phyloP scores from a whole-genome alignment of 352 stramenopile species.

The Globisporangium yorkense region DNA sequence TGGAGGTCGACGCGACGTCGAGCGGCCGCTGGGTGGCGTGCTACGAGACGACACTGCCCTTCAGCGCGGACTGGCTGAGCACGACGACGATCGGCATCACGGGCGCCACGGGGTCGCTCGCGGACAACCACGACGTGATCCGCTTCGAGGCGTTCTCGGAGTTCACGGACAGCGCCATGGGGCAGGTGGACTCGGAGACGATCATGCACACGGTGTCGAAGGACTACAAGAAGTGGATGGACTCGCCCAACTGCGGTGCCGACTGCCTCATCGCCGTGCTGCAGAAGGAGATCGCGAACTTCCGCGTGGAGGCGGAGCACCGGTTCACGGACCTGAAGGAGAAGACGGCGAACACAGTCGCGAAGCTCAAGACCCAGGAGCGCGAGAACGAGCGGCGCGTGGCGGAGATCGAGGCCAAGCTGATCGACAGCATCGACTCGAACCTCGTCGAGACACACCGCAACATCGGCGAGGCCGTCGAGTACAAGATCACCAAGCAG shows the following conservation, averaged over 20 bases:
- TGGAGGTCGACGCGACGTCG: constrained; percentile 64
- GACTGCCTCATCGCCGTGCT: constrained; percentile 76
- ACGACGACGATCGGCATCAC: constrained; percentile 68
- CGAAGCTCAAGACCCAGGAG: constrained; percentile 72
- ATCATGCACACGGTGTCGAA: constrained; percentile 80
- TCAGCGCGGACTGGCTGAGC: constrained; percentile 55
- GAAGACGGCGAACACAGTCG: constrained; percentile 78
- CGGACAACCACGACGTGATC: constrained; percentile 85
- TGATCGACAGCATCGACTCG: constrained; percentile 55
- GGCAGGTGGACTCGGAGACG: constrained; percentile 51
- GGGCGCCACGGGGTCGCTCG: constrained; percentile 64
- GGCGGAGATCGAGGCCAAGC: constrained; percentile 58
- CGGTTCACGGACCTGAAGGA: constrained; percentile 81
- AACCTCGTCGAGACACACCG: constrained; percentile 55
- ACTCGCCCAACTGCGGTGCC: constrained; percentile 67
- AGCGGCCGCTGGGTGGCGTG: constrained; percentile 62
- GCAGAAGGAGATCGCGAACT: constrained; percentile 75
- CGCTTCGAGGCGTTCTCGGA: constrained; percentile 69
- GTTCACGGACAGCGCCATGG: constrained; percentile 34
- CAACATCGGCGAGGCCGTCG: constrained; percentile 51
- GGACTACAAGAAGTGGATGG: constrained; percentile 80
- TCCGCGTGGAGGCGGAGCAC: constrained; percentile 77
- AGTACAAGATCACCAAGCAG: constrained; percentile 75
- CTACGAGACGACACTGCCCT: constrained; percentile 56
- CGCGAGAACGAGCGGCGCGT: constrained; percentile 70